phyloP scores from a whole-genome alignment of 2,329 filamentous ascomycete species.

The Cladophialophora bantiana region DNA sequence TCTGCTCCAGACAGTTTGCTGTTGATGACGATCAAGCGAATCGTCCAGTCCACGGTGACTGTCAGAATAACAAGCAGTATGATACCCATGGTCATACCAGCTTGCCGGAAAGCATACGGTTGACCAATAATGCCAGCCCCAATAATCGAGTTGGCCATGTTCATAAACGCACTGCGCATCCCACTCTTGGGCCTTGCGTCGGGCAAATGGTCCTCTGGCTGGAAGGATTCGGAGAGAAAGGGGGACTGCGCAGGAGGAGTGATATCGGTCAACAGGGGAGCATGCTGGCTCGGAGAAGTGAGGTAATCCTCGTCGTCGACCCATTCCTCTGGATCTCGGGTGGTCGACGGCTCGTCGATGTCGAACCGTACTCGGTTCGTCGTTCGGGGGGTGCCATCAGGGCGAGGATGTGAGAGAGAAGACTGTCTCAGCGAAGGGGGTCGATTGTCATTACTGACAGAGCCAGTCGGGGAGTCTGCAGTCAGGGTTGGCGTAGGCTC shows the following conservation, averaged over 20 bases:
- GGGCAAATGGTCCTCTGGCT: constrained; percentile 66
- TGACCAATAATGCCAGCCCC: constrained; percentile 78
- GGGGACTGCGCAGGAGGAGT: constrained; percentile 77
- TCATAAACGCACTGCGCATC: constrained; percentile 92
- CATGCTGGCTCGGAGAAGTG: constrained; percentile 58
- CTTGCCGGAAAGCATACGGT: constrained; percentile 94
- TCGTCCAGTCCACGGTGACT: constrained; percentile 93
- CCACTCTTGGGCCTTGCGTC: constrained; percentile 79
- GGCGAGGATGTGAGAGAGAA: constrained; percentile 50
- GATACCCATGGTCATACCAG: constrained; percentile 81
- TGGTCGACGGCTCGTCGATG: constrained; percentile 42
- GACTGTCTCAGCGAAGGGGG: constrained; percentile 47
- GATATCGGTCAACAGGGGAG: constrained; percentile 80
- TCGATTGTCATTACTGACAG: constrained; percentile 27
- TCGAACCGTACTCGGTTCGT: constrained; percentile 79
- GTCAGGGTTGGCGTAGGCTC: constrained; percentile 38
- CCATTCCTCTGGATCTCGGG: constrained; percentile 38
- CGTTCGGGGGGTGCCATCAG: constrained; percentile 63
- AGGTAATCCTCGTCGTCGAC: constrained; percentile 68
- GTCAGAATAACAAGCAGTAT: constrained; percentile 80
- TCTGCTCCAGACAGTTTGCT: constrained; percentile 93
- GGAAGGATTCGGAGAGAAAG: constrained; percentile 66
- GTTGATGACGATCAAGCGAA: constrained; percentile 95
- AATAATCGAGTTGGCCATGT: constrained; percentile 99
- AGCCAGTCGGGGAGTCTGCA: constrained; percentile 32